Conservation (phyloP, 345 rosid genomes). For the Aquilaria sinensis region DNA sequence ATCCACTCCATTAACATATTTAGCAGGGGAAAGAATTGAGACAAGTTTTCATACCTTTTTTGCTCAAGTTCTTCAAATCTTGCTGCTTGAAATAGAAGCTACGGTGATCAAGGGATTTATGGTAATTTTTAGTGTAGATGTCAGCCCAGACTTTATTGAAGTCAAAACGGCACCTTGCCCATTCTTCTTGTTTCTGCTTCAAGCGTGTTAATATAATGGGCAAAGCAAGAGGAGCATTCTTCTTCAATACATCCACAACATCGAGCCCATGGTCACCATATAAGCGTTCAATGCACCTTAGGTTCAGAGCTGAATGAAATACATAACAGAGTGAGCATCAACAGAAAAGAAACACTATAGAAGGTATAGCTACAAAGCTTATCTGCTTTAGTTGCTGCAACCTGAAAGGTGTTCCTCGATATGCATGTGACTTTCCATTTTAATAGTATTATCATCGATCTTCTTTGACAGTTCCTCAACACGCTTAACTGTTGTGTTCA, state of each 20-base stretch:
- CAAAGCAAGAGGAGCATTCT: constrained; percentile 78
- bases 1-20: background rate
- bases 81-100: constrained; percentile 99
- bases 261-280: constrained; percentile 99
- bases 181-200: constrained; percentile 97
- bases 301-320: constrained; percentile 59
- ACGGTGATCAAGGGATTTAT: constrained; percentile 94
- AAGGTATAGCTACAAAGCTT: constrained; percentile 5
- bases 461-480: constrained; percentile 83
- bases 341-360: constrained; percentile 6
- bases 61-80: constrained; percentile 85
- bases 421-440: constrained; percentile 47
- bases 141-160: constrained; percentile 99
- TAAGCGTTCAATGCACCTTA: constrained; percentile 91
- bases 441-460: constrained; percentile 54
- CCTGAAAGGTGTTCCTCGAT: constrained; percentile 87
- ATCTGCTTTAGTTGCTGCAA: constrained; percentile 20
- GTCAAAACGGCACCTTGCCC: constrained; percentile 90
- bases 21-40: background rate
- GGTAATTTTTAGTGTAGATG: constrained; percentile 87
- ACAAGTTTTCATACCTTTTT: constrained; percentile 50
- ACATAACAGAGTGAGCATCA: constrained; percentile 14
- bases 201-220: constrained; percentile 90
- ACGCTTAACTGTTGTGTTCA: constrained; percentile 66
- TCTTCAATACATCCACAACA: constrained; percentile 82